Base-by-base conservation (phyloP, 257 asterid genomes). In the Cynanchum wilfordii region DNA sequence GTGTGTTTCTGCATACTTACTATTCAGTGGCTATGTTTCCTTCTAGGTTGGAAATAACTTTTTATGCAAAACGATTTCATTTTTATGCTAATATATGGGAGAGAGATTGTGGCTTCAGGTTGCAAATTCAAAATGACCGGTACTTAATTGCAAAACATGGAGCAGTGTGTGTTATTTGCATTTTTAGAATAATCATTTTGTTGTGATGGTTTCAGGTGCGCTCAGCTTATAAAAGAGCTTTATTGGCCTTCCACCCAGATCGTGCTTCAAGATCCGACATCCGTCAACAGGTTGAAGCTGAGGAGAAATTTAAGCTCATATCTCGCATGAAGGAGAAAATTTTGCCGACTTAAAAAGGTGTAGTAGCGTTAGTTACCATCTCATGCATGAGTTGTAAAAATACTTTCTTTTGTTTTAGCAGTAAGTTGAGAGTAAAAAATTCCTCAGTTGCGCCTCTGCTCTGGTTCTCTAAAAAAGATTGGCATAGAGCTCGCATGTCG, bases 251-350 rank as follows among this genome's bases (percentile, higher is more conserved):
- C 76, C 99, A 91, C 76, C 99, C 98, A 8, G 99, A 94, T 76
- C 90, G 96, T 73, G 92, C 96, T 77, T 79, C 87, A 30, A 78
- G 77, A 74, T 83, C 85, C 54, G 90, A 91, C 75, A 72, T 90
- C 51, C 88, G 87, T 22, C 86, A 83, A 70, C 92, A 85, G 76
- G 98, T 95, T 54, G 99, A 95, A 80, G 93, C 99, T 19, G 98
- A 95, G 84, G 99, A 95, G 81, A 95, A 90, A 77, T 91, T 92
- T 73, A 95, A 95, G 91, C 94, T 95, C 76, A 85, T 94, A 36
- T 85, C 85, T 68, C 91, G 96, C 47, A 79, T 89, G 84, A 89
- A 87, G 87, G 96, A 91, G 83, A 91, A 87, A 78, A 86, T 83
- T 72, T 65, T 65, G 22, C 66, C 77, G 50, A 30, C 68, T 44